phyloP scores from a whole-genome alignment of 768 basidiomycete species.

The Amanita rimosa region DNA sequence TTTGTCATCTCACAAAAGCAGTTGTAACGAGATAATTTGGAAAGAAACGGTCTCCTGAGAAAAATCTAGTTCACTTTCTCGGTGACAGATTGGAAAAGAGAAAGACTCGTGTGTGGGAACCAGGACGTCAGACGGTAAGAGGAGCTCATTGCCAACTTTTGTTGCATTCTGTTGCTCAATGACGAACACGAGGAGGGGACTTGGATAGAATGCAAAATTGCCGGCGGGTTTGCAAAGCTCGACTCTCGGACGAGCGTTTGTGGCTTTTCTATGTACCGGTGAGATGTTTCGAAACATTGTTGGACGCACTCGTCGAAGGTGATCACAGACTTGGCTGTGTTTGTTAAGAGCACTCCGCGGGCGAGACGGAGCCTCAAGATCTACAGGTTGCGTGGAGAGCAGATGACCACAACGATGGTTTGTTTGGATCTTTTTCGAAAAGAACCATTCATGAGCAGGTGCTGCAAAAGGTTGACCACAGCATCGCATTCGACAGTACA shows the following conservation, averaged over 20 bases:
- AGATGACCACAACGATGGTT: conserved; percentile 65
- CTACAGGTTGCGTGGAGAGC: conserved; percentile 42
- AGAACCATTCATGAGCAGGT: conserved; percentile 53
- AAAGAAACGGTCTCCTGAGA: conserved; percentile 17
- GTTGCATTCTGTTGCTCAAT: conserved; percentile 67
- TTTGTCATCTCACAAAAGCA: conserved; percentile 32
- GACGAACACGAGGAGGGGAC: conserved; percentile 71
- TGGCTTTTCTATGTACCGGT: conserved; percentile 75
- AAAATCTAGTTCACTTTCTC: conserved; percentile 26
- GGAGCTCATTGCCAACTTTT: conserved; percentile 45
- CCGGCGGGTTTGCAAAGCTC: conserved; percentile 7
- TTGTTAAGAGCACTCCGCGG: conserved; percentile 37
- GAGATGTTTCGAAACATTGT: conserved; percentile 72
- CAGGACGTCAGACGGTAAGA: conserved; percentile 50
- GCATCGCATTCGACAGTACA: conserved; percentile 38
- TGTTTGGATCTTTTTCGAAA: conserved; percentile 68
- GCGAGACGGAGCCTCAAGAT: conserved; percentile 24
- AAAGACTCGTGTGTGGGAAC: conserved; percentile 48
- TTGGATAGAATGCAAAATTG: conserved; percentile 32
- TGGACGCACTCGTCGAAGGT: conserved; percentile 80
- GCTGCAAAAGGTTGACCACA: conserved; percentile 41
- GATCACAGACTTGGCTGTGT: conserved; percentile 46
- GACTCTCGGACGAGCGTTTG: conserved; percentile 17
- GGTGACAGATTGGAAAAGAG: conserved; percentile 45
- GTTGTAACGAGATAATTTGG: conserved; percentile 21